Base-by-base conservation (phyloP, 768 basidiomycete genomes). In the Boletus edulis region DNA sequence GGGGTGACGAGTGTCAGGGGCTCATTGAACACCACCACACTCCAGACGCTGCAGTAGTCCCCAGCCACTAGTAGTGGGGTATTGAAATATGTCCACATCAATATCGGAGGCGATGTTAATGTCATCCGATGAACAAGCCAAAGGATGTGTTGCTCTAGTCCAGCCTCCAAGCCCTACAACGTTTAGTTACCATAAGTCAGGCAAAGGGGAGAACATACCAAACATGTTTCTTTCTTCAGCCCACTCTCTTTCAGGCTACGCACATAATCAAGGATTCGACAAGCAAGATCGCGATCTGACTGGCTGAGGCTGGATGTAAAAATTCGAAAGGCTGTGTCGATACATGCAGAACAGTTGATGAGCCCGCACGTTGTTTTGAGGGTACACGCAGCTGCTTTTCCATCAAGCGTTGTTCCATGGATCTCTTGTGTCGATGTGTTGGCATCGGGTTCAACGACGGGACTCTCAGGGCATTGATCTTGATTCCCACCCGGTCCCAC, bases 61-160 rank as follows among this genome's bases (percentile, higher is more conserved):
- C 83, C 78, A 3, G 83, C 79, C 15, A 91, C 82, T 37, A 91
- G 64, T 5, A 80, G 73, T 27, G 83, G 67, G 14, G 73, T n/a
- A 51, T 72, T 69, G 61, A 87, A 87, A n/a, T 88, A 89, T 17
- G 75, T 72, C 85, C 86, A 87, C 61, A 82, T 76, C n/a, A 87
- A 58, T 52, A 85, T 74, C 11, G 89, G 87, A 41, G 82, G 67
- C 3, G 76, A 57, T 22, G 74, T 67, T 41, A 78, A 73, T 10
- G 76, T 72, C 71, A 87, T 74, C 41, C 62, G 74, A 29, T 71
- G 72, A 37, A 79, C 66, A 20, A 77, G 65, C 13, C 64, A 58
- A 29, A 73, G 62, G 32, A 74, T 50, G 20, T 58, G 64, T 53
- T 52, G 63, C n/a, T 53, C 54, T 43, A 22, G 39, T 27, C 58